Evolutionary conservation across 148 eudicot genomes (phyloP).

Genomic region (Fagopyrum homotropicum): DNA sequence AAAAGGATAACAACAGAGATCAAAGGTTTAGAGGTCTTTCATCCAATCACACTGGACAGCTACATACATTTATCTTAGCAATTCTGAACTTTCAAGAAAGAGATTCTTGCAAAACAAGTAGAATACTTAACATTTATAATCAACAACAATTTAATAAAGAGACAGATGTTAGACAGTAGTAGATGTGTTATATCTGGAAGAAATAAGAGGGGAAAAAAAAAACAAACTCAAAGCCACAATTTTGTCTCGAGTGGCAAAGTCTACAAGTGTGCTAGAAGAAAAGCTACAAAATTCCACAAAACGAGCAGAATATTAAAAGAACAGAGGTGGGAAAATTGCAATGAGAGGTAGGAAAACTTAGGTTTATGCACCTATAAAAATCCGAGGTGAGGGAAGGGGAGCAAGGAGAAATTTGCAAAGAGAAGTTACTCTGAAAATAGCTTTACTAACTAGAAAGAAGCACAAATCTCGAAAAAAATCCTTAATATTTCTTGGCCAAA

Average conservation of each 20-base stretch:
- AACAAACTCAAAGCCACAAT: neutral
- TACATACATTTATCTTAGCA: neutral
- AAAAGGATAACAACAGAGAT: neutral
- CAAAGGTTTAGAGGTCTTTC: slow-evolving; percentile 5
- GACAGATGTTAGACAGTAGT: neutral
- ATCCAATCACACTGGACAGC: neutral
- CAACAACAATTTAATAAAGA: neutral
- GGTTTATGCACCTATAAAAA: neutral
- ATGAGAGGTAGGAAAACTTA: neutral
- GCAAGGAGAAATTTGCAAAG: neutral
- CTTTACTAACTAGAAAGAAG: neutral
- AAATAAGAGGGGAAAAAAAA: neutral
- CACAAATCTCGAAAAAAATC: neutral
- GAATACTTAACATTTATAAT: neutral
- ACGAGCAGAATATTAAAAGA: neutral
- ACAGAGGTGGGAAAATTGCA: neutral
- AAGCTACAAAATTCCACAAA: neutral
- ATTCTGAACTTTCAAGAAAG: neutral
- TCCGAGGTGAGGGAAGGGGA: neutral
- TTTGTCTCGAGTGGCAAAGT: neutral
- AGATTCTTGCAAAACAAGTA: neutral
- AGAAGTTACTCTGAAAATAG: neutral
- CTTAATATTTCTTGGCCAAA: neutral
- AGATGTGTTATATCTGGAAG: neutral
- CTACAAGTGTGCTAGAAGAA: neutral